A percentile compares a stretch with the other conserved stretches of the same genome.
Conservation (phyloP, 1,139 yeast species). For the Dujonia santamariae region DNA sequence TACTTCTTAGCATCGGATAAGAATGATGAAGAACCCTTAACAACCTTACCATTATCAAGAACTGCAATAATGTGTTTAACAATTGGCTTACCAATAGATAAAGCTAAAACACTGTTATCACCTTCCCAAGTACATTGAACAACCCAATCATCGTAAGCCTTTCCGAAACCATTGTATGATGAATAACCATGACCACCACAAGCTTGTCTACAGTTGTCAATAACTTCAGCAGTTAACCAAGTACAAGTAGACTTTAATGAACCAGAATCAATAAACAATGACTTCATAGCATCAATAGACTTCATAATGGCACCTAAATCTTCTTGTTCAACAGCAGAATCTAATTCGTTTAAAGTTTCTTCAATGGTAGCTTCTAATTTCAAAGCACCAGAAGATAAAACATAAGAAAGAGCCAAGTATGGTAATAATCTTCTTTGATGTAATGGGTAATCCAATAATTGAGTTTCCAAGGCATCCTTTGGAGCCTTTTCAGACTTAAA, state of each 20-base stretch:
- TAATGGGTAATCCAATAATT: slow-evolving; percentile 45
- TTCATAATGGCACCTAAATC: slow-evolving; percentile 35
- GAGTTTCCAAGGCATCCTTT: slow-evolving; percentile 32
- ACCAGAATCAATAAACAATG: slow-evolving; percentile 46
- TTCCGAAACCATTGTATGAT: slow-evolving; percentile 46
- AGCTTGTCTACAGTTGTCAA: slow-evolving; percentile 48
- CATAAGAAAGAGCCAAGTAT: slow-evolving; percentile 42
- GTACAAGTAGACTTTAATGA: slow-evolving; percentile 47
- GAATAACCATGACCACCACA: slow-evolving; percentile 56
- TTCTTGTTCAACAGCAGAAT: slow-evolving; percentile 32
- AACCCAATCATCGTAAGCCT: slow-evolving; percentile 48
- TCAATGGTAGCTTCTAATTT: slow-evolving; percentile 33
- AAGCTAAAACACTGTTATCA: slow-evolving; percentile 47
- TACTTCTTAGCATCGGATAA: slow-evolving; percentile 34
- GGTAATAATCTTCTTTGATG: slow-evolving; percentile 47
- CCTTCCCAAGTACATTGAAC: slow-evolving; percentile 57
- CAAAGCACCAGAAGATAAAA: slow-evolving; percentile 38
- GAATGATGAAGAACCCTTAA: slow-evolving; percentile 38
- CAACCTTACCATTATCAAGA: slow-evolving; percentile 30
- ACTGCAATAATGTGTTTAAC: slow-evolving; percentile 34
- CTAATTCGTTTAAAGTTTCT: slow-evolving; percentile 28
- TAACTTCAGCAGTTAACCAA: slow-evolving; percentile 46
- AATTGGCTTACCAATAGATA: slow-evolving; percentile 46
- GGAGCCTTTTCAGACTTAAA: slow-evolving; percentile 29
- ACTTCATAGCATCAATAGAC: slow-evolving; percentile 40